Base-by-base conservation (phyloP, 495 filamentous ascomycete genomes). In the Xylaria nigripes region DNA sequence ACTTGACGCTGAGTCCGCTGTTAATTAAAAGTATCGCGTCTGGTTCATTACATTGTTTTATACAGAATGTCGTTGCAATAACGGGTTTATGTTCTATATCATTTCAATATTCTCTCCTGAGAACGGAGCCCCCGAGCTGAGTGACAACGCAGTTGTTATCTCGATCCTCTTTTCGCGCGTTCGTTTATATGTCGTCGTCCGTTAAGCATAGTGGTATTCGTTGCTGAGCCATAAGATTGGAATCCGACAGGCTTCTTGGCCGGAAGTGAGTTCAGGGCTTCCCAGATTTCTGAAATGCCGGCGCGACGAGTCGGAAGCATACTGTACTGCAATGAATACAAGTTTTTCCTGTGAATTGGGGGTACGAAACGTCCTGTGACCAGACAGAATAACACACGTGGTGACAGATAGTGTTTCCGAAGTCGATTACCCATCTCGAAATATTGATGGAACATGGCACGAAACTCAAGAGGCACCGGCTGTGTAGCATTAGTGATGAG, bases 271-370 rank as follows among this genome's bases (percentile, higher is more conserved):
- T 72, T 76, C 8, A 77, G 55, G 46, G 84, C 78, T 25, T 79
- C 70, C 94, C 94, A 99, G 57, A 96, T 83, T 65, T 96, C 90
- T 55, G 76, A 68, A 46, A 96, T 84, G 1, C 87, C 81, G 0
- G 87, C 88, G 6, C 93, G 75, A 38, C 76, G 82, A 10, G 87
- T 84, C 5, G 93, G 93, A 27, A 99, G 76, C 94, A 97, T 97
- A 72, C 87, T 93, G 70, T 99, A 99, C 70, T 99, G 93, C 61
- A 99, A 82, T 54, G 88, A 91, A 70, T 99, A 99, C 42, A 99
- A 75, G 64, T 90, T 95, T 64, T 90, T 90, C 8, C 93, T 79
- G 66, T 95, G 90, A 30, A 99, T 92, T 0, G 94, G 92, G 5
- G 89, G 89, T 0, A 84, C 88, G 57, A 96, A 95, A 46, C 84